Evolutionary conservation across 139 green algal genomes (phyloP), one percentile per base, ranked within the genome.

Genomic region (Coccomyxa sp.): DNA sequence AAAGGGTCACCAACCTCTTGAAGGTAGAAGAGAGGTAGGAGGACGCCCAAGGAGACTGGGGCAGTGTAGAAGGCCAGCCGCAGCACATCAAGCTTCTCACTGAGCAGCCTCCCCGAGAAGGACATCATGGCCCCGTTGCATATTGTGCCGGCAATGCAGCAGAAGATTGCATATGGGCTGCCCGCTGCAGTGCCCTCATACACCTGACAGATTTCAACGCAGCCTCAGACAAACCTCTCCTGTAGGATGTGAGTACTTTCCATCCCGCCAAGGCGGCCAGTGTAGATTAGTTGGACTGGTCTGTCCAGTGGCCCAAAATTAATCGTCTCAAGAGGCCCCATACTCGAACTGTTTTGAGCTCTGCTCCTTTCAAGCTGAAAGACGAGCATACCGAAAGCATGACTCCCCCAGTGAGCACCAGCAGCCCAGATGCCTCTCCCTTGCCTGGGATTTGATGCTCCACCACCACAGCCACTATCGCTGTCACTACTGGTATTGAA

Each of bases 61-160:
- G 93, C 90, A 23, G 91, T 94, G 90, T 95, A 96, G 82, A 95
- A 96, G 14, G 92, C 94, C 15, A 96, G 88, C 15, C 89, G 85
- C 77, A 94, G 79, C 25, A 94, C 92, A 82, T 95, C 90, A 80
- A 95, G 77, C 88, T 93, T 93, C 81, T 95, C 91, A 18, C 81
- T 23, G 32, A 81, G 77, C 45, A 75, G 4, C 63, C 67, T 85
- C 60, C 89, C 86, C 21, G 75, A 84, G 45, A 89, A 89, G 31
- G 86, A 91, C 89, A 94, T 93, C 88, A 94, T 92, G 9, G 87
- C 86, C 18, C 87, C 89, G 76, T 94, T 93, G 74, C 68, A 87
- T 7, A 68, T 66, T 32, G 67, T 77, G 51, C 78, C 58, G 1
- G 57, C 12, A 51, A 82, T 21, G 58, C 58, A 82, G 14, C 16